These are phyloP conservation scores for Ascochyta koolunga DNA, from an alignment of 2,329 filamentous ascomycete genomes.

Conservation along the genomic window DNA sequence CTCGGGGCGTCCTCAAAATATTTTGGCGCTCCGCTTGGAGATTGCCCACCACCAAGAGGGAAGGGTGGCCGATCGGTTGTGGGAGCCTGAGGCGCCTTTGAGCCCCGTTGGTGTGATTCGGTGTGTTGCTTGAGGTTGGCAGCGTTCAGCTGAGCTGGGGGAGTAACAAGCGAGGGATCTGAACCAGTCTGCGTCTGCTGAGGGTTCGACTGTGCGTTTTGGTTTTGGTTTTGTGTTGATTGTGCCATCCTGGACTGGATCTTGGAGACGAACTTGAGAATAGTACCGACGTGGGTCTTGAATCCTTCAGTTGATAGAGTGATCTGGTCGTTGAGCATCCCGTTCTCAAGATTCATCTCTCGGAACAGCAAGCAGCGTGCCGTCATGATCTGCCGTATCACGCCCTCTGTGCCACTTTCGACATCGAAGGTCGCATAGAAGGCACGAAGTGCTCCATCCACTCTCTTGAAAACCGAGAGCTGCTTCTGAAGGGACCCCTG, in stretches of 20 bases:
- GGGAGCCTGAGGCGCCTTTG: conserved; percentile 56
- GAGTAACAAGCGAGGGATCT: conserved; percentile 7
- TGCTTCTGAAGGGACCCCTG: conserved; percentile 37
- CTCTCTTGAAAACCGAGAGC: conserved; percentile 33
- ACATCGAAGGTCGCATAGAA: conserved; percentile 38
- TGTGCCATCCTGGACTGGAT: conserved; percentile 33
- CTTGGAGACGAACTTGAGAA: conserved; percentile 37
- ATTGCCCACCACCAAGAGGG: conserved; percentile 55
- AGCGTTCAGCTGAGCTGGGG: conserved; percentile 43
- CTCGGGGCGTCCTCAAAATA: conserved; percentile 58
- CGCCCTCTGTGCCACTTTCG: conserved; percentile 28
- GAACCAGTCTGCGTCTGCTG: conserved; percentile 25
- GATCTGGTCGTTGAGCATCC: conserved; percentile 37
- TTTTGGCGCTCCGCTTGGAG: conserved; percentile 63
- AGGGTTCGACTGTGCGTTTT: conserved; percentile 18
- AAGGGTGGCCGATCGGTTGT: conserved; percentile 61
- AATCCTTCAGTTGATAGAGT: conserved; percentile 39
- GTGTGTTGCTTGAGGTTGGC: conserved; percentile 46
- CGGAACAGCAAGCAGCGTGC: conserved; percentile 34
- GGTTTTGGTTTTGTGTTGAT: conserved; percentile 26
- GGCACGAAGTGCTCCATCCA: conserved; percentile 40
- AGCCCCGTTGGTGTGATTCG: conserved; percentile 56
- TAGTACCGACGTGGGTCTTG: conserved; percentile 28
- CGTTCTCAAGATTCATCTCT: conserved; percentile 37
- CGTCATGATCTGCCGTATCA: conserved; percentile 36